phyloP scores from a whole-genome alignment of 805 yeast species.

The Candida ponderosae region DNA sequence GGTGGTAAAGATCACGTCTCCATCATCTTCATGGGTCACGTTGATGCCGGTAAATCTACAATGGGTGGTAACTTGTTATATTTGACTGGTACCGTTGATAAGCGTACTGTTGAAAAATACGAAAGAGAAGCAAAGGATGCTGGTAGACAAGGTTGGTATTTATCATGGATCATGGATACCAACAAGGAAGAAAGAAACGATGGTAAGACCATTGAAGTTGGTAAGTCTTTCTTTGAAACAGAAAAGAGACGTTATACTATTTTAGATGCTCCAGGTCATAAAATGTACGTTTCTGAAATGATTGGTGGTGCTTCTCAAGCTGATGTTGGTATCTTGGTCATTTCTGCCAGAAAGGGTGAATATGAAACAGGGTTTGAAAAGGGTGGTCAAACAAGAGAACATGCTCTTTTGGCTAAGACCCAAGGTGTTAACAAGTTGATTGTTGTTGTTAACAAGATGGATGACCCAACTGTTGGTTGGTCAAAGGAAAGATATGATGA shows the following conservation, averaged over 20 bases:
- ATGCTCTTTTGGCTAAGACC: constrained; percentile 93
- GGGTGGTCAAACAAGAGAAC: constrained; percentile 99
- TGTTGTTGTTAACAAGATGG: constrained; percentile 97
- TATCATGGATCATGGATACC: constrained; percentile 99
- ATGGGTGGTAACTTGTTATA: constrained; percentile 97
- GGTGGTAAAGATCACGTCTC: constrained; percentile 98
- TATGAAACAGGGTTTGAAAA: constrained; percentile 98
- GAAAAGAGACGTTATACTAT: constrained; percentile 97
- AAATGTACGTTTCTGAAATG: constrained; percentile 98
- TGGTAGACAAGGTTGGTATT: constrained; percentile 99
- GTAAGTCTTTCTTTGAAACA: constrained; percentile 95
- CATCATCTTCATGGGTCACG: constrained; percentile 98
- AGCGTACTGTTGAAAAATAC: constrained; percentile 96
- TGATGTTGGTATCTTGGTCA: constrained; percentile 94
- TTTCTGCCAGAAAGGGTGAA: constrained; percentile 98
- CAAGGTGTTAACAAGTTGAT: constrained; percentile 94
- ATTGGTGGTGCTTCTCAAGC: constrained; percentile 99
- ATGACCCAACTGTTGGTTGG: constrained; percentile 95
- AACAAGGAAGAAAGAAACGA: constrained; percentile 98
- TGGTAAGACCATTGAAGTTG: constrained; percentile 99
- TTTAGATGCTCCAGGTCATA: constrained; percentile 99
- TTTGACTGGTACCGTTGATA: constrained; percentile 95
- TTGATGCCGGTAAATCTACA: constrained; percentile 98
- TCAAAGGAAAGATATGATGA: constrained; percentile 93
- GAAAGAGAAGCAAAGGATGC: constrained; percentile 99